Evolutionary conservation across 1,139 yeast genomes (phyloP), one percentile per base, ranked within the genome.

Genomic region (Diutina sp.): DNA sequence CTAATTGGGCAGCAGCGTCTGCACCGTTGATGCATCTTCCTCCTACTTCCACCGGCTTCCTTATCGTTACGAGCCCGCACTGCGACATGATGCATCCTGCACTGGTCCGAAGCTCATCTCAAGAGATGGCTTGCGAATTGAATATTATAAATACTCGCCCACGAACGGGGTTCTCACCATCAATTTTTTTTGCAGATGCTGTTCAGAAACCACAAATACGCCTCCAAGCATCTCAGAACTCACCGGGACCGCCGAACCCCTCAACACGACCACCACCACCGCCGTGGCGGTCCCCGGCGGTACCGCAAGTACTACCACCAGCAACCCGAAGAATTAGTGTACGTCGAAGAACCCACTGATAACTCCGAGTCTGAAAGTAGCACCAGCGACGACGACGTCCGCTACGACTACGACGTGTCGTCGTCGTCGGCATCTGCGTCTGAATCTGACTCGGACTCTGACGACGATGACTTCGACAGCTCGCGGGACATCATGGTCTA

Each of bases 381-480:
- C 21, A 55, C 56, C 7, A 65, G 62, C 48, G 62, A 60, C 44
- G 66, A 63, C 51, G 62, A 60, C 46, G 67, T 63, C 57, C 61
- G 57, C 8, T 67, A 64, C 54, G 71, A 69, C 58, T 69, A 67
- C 55, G 65, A 64, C 58, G 65, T 68, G 56, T 62, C 63, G 41
- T 46, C 18, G 18, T 44, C 53, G 38, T 29, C 54, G 45, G 55
- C 29, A 14, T 41, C 38, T 46, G 61, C 58, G 18, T 21, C 25
- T 3, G 61, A 56, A 12, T 58, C 60, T 11, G 66, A 62, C 18
- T 63, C 58, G 32, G 68, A 53, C 14, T n/a, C 16, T 11, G 53
- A 55, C 48, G 59, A 56, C 32, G 57, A 56, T 38, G 58, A 58
- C 25, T 56, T 55, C 46, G 58, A 56, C 51, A 55, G 54, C 54